Evolutionary conservation across 805 yeast species (phyloP).

Genomic region (Sugiyamaella chiloensis): DNA sequence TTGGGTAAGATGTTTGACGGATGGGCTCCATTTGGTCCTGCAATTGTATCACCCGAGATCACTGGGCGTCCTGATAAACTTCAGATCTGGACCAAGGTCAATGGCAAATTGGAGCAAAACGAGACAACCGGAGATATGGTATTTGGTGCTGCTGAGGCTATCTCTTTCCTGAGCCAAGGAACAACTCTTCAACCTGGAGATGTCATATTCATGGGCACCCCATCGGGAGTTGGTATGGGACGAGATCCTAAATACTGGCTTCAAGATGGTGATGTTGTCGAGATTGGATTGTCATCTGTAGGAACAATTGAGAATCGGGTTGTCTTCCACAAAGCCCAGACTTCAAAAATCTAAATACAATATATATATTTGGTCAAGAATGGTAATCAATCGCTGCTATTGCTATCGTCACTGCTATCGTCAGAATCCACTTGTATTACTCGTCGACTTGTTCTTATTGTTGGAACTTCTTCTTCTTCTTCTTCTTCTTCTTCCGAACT

Average conservation of each 20-base stretch:
- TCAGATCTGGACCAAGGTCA: constrained; percentile 41
- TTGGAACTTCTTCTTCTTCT: no score
- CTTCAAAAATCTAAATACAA: no score
- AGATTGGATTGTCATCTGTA: constrained; percentile 18
- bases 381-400: no score
- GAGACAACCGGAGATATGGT: constrained; percentile 48
- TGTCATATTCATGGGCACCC: constrained; percentile 55
- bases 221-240: constrained; percentile 51
- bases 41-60: constrained; percentile 38
- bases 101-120: constrained; percentile 48
- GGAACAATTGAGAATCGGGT: constrained; percentile 14
- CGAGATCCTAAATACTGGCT: constrained; percentile 42
- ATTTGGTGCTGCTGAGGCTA: constrained; percentile 42
- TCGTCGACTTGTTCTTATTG: no score
- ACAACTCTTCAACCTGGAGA: constrained; percentile 53
- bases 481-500: no score
- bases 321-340: constrained; percentile 7
- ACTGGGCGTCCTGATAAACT: constrained; percentile 38
- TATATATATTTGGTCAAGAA: no score
- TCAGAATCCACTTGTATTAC: no score
- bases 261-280: constrained; percentile 44
- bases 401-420: no score
- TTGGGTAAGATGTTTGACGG: constrained; percentile 53
- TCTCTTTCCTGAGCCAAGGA: constrained; percentile 50
- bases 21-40: constrained; percentile 59